Conservation (phyloP, 371 early-diverging fungal genomes). For the Rhizomucor pusillus region DNA sequence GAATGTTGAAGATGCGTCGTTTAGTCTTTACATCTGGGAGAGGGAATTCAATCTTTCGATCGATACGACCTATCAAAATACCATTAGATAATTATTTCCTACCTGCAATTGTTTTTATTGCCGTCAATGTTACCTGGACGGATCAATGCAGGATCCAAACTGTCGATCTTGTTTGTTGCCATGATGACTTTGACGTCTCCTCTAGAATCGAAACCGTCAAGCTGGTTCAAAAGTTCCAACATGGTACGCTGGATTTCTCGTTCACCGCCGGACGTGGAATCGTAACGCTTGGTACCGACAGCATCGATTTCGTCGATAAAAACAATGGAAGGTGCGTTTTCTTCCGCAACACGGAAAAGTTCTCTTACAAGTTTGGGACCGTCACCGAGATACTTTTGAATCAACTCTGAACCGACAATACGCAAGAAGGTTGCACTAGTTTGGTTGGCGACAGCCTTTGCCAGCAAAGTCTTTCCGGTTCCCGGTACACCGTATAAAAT, state of each 20-base stretch:
- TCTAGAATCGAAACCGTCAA: conserved; percentile 99
- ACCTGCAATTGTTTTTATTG: not conserved
- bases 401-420: conserved; percentile 99
- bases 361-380: conserved; percentile 99
- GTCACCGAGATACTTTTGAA: conserved; percentile 99
- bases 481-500: conserved; percentile 99
- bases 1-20: conserved; percentile 98
- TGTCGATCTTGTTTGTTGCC: conserved; percentile 99
- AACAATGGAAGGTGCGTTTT: conserved; percentile 99
- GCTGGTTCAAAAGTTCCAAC: conserved; percentile 99
- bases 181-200: conserved; percentile 99
- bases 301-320: conserved; percentile 99
- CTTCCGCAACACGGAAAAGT: conserved; percentile 98
- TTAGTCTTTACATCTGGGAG: conserved; percentile 99
- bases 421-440: conserved; percentile 99
- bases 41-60: conserved; percentile 99
- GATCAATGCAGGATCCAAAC: conserved; percentile 99
- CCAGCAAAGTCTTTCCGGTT: conserved; percentile 98
- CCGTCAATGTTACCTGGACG: conserved; percentile 79
- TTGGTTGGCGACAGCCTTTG: conserved; percentile 99
- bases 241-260: conserved; percentile 99
- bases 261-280: conserved; percentile 97
- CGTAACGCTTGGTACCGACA: conserved; percentile 98
- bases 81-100: not conserved
- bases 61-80: conserved; percentile 80